Evolutionary conservation across 106 monocot species (phyloP).

Genomic region (Acorus gramineus): DNA sequence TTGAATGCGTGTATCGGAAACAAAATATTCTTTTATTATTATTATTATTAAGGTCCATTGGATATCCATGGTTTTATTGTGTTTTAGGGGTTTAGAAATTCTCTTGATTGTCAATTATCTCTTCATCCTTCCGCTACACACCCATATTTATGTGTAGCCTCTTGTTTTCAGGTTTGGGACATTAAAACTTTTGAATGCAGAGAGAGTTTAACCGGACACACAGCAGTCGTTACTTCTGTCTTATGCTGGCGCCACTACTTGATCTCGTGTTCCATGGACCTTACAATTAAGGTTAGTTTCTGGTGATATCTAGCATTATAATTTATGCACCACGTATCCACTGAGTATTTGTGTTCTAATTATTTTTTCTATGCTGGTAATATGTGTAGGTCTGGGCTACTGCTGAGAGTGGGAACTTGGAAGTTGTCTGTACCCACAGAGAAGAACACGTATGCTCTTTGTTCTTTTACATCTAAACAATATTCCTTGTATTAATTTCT

Average conservation of each 20-base stretch:
- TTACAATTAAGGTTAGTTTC: constrained; percentile 29
- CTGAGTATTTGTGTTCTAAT: background rate
- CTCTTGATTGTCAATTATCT: too few species aligned
- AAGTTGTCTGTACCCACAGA: constrained; percentile 76
- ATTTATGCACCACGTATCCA: background rate
- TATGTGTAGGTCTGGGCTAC: constrained; percentile 73
- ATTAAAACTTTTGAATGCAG: constrained; percentile 70
- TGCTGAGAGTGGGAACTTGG: constrained; percentile 59
- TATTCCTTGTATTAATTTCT: too few species aligned
- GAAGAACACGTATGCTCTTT: constrained; percentile 65
- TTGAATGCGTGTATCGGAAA: too few species aligned
- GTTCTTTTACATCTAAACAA: background rate
- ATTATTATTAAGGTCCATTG: too few species aligned
- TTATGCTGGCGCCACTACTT: constrained; percentile 94
- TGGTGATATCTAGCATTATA: background rate
- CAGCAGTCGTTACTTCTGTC: constrained; percentile 74
- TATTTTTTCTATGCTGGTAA: too few species aligned
- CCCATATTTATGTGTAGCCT: too few species aligned
- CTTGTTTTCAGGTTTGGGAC: constrained; percentile 71
- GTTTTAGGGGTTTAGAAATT: too few species aligned
- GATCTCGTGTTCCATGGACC: constrained; percentile 81
- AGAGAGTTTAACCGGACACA: constrained; percentile 78
- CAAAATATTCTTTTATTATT: too few species aligned
- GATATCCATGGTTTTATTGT: too few species aligned
- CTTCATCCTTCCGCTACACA: too few species aligned